Evolutionary conservation across 2,329 filamentous ascomycete species (phyloP).

Genomic region (Colletotrichum godetiae): DNA sequence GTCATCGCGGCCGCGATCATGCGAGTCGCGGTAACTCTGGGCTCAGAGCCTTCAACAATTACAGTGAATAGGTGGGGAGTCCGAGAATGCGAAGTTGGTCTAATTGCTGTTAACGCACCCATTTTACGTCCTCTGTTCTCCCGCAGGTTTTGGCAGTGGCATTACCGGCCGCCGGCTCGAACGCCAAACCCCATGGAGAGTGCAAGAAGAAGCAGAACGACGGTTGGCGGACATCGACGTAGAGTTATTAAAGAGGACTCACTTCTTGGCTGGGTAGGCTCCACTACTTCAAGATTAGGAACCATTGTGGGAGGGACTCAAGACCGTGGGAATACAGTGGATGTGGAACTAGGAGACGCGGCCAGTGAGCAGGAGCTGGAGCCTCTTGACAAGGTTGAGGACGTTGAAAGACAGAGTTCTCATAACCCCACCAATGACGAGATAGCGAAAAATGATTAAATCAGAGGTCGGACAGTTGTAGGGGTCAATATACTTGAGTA

Average conservation of each 20-base stretch:
- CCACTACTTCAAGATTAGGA: not conserved
- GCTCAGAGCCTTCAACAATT: conserved; percentile 18
- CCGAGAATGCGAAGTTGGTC: conserved; percentile 22
- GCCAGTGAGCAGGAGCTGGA: not conserved
- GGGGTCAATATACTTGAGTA: not conserved
- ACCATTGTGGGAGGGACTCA: not conserved
- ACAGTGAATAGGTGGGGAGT: conserved; percentile 27
- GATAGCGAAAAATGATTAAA: too few species aligned
- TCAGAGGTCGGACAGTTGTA: too few species aligned
- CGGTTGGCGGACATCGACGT: not conserved
- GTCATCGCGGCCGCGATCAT: conserved; percentile 26
- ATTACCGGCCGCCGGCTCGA: conserved; percentile 13
- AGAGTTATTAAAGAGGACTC: not conserved
- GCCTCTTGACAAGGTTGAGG: not conserved
- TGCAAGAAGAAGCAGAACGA: conserved; percentile 8
- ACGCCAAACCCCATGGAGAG: conserved; percentile 3
- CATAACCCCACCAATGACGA: not conserved
- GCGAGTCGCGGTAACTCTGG: conserved; percentile 23
- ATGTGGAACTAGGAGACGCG: not conserved
- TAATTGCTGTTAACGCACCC: conserved; percentile 21
- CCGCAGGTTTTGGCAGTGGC: conserved; percentile 26
- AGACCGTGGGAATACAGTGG: not conserved
- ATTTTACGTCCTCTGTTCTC: conserved; percentile 15
- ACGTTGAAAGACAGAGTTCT: not conserved
- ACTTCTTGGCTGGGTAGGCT: conserved; percentile 14